Percentiles rank a stretch among this genome's conserved stretches.
phyloP scores from a whole-genome alignment of 768 basidiomycete species.

The Mycena rosella region DNA sequence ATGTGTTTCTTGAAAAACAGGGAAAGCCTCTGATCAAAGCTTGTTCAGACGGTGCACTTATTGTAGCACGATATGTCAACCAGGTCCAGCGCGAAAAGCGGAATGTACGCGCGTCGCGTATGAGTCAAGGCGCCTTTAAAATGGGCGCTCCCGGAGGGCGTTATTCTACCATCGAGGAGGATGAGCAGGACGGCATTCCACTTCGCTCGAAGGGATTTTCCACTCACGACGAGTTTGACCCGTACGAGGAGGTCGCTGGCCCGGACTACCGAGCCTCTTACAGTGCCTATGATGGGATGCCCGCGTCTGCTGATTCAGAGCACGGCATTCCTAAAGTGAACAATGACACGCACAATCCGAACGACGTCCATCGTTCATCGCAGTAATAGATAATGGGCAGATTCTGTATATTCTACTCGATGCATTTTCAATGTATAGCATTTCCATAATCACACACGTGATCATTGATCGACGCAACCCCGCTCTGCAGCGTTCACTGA shows the following conservation, averaged over 20 bases:
- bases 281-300: slow-evolving; percentile 32
- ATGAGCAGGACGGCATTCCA: slow-evolving; percentile 28
- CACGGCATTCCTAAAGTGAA: slow-evolving; percentile 2
- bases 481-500: not conserved
- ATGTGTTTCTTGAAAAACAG: slow-evolving; percentile 43
- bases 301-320: slow-evolving; percentile 13
- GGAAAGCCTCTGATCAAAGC: slow-evolving; percentile 13
- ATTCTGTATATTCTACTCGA: not conserved
- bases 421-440: not conserved
- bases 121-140: slow-evolving; percentile 51
- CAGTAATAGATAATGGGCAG: not conserved
- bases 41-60: slow-evolving; percentile 62
- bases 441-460: not conserved
- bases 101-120: slow-evolving; percentile 51
- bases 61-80: slow-evolving; percentile 67
- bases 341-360: not conserved
- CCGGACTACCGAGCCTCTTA: slow-evolving; percentile 31
- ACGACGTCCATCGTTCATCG: not conserved
- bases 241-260: slow-evolving; percentile 50
- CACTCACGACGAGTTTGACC: slow-evolving; percentile 51
- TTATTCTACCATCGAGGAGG: slow-evolving; percentile 44
- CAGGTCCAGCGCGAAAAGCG: slow-evolving; percentile 66
- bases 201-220: slow-evolving; percentile 33
- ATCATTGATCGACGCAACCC: too few relatives aligned
- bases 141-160: slow-evolving; percentile 45